Conservation (phyloP, 2,329 filamentous ascomycete genomes). For the Arachnopeziza araneosa region DNA sequence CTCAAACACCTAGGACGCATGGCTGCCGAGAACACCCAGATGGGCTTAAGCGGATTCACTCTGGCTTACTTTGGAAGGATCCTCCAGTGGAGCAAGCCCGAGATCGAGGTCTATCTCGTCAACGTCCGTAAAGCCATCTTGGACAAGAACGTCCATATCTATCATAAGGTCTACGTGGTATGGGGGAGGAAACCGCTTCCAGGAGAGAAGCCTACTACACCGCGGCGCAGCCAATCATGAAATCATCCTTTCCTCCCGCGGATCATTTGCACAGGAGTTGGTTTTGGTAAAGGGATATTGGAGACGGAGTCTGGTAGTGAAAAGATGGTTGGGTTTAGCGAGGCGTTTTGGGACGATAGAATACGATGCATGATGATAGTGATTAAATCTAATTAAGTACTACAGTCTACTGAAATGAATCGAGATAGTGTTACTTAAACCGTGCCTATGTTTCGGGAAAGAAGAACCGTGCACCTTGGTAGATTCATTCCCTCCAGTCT, state of each 20-base stretch:
- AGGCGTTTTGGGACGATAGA: neutral
- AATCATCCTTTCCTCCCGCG: no score
- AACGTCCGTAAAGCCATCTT: constrained; percentile 23
- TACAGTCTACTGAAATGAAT: neutral
- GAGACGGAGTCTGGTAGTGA: no score
- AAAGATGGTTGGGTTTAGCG: neutral
- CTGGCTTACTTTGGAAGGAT: constrained; percentile 24
- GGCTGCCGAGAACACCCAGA: constrained; percentile 25
- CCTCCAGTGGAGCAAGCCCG: constrained; percentile 25
- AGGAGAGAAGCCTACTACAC: neutral
- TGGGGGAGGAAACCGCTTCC: constrained; percentile 24
- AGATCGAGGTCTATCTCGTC: constrained; percentile 29
- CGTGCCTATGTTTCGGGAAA: neutral
- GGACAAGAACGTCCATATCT: constrained; percentile 25
- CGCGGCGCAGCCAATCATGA: neutral
- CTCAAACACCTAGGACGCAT: constrained; percentile 22
- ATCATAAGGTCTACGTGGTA: constrained; percentile 26
- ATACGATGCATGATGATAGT: neutral
- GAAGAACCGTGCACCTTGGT: no score
- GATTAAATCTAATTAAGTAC: neutral
- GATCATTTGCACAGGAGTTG: no score
- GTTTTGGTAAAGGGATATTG: no score
- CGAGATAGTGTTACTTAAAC: neutral
- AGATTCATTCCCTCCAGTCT: no score
- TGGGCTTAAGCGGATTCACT: constrained; percentile 23